Conservation (phyloP, 129 eudicot genomes). For the Tanacetum coccineum region DNA sequence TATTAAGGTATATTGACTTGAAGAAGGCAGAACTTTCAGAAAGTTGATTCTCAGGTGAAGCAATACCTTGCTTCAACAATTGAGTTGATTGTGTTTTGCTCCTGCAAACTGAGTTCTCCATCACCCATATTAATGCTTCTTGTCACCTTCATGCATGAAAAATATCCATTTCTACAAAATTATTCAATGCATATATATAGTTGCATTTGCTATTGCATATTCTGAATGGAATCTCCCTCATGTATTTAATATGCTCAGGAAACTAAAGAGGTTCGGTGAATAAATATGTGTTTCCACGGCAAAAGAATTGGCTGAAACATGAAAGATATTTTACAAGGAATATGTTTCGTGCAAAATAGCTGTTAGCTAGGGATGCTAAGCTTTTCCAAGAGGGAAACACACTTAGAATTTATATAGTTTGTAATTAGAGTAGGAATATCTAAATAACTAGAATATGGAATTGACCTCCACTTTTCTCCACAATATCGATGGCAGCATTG, state of each 20-base stretch:
- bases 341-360: neutral
- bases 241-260: neutral
- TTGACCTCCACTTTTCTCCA: conserved; percentile 78
- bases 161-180: conserved; percentile 5
- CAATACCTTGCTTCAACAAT: conserved; percentile 71
- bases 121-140: conserved; percentile 51
- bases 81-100: conserved; percentile 53
- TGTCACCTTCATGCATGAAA: conserved; percentile 51
- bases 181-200: neutral
- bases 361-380: neutral
- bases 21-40: neutral
- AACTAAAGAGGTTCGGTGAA: too few species aligned
- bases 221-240: neutral
- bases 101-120: conserved; percentile 58
- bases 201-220: conserved; percentile 8
- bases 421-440: conserved; percentile 12
- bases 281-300: too few species aligned
- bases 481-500: conserved; percentile 65
- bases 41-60: conserved; percentile 7
- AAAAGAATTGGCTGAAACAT: too few species aligned
- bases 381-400: neutral
- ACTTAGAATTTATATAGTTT: neutral
- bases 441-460: conserved; percentile 61
- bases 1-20: neutral
- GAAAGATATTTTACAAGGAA: neutral